Percentiles rank a stretch among this genome's conserved stretches.
These are phyloP conservation scores for Backusella circina DNA, from an alignment of 192 early-diverging fungal genomes.

Conservation along the genomic window DNA sequence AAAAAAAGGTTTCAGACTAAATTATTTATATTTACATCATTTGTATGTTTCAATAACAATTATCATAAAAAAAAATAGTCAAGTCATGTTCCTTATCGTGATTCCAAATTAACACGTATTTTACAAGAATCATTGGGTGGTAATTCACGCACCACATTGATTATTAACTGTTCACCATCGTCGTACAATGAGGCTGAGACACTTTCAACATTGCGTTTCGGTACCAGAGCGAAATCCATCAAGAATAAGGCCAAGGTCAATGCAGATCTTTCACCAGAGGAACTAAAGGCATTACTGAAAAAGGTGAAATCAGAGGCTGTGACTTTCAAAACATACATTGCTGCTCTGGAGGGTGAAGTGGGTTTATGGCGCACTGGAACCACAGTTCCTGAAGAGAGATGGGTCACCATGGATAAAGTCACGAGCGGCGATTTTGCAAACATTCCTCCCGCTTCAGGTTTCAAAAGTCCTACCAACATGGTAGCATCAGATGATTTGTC, in stretches of 20 bases:
- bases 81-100: constrained; percentile 97
- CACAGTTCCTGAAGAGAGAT: constrained; percentile 57
- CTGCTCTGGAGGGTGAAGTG: constrained; percentile 86
- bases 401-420: constrained; percentile 62
- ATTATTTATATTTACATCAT: neutral
- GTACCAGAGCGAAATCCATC: constrained; percentile 98
- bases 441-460: constrained; percentile 39
- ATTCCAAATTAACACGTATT: constrained; percentile 98
- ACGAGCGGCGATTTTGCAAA: constrained; percentile 35
- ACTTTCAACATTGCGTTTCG: constrained; percentile 90
- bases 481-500: constrained; percentile 39
- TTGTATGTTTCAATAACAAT: neutral
- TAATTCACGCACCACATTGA: constrained; percentile 98
- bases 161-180: constrained; percentile 98
- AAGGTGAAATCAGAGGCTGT: constrained; percentile 79
- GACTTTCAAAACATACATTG: constrained; percentile 79
- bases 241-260: constrained; percentile 99
- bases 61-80: constrained; percentile 49
- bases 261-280: constrained; percentile 89
- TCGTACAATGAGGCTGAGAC: constrained; percentile 98
- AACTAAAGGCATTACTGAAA: constrained; percentile 94
- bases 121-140: constrained; percentile 99
- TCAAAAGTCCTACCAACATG: constrained; percentile 33
- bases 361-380: constrained; percentile 88
- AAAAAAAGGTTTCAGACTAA: neutral